Evolutionary conservation across 176 grass and related monocot genomes (phyloP), one percentile per base, ranked within the genome.

Genomic region (Lolium multiflorum): DNA sequence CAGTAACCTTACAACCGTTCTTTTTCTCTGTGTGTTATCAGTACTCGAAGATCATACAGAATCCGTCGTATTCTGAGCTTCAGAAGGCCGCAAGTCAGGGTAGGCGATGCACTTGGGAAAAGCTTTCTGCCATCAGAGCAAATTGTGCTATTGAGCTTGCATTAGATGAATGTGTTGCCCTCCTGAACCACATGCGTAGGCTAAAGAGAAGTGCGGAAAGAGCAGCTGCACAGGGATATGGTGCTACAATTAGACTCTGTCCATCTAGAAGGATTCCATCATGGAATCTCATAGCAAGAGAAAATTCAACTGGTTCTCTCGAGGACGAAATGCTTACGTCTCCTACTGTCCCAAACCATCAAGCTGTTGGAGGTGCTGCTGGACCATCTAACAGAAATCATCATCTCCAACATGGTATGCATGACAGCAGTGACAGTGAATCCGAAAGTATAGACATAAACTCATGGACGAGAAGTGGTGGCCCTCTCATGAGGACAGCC

Each of bases 11-110:
- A 86, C 37, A 37, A 54, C 84, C 31, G n/a, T 51, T 88, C 58
- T 55, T 22, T 84, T 85, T 78, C 44, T 67, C 51, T 68, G 35
- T 87, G 50, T 18, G 70, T 24, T 57, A 63, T 78, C 86, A 97
- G 95, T 97, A 97, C 83, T 97, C 89, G 22, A 97, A 95, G 85
- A 97, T 97, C 74, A 95, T 97, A 89, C 92, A 97, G 82, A 97
- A 97, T 61, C 92, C 91, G 3, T 89, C 95, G 71, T 91, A 95
- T 81, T 64, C 78, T 47, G 95, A 97, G 71, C 84, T 97, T 82
- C 95, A 97, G 83, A 97, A 97, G 80, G 92, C 95, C 2, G 84
- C 89, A 65, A 93, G 91, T 88, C 95, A 97, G 82, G 95, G 92
- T 65, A 94, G 95, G 28, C 79, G 92, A 80, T 94, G 92, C 84